Evolutionary conservation across 108 stramenopile genomes (phyloP), one percentile per base, ranked within the genome.

Genomic region (Fragilariopsis cylindrus): DNA sequence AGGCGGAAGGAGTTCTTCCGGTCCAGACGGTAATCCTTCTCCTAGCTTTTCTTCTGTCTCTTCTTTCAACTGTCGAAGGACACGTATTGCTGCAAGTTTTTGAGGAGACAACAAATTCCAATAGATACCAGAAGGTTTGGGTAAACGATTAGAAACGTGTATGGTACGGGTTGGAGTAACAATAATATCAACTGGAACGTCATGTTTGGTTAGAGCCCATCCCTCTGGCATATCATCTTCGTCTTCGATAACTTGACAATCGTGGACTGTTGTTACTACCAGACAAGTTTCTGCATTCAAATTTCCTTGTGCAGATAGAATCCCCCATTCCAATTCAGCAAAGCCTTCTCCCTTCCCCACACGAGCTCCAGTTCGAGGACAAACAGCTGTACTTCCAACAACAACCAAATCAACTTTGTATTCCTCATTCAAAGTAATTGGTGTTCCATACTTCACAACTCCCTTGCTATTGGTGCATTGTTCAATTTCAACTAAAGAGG

Each of bases 271-370:
- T 4, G 89, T 90, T 7, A 90, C 83, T 7, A 90, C 89, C 69
- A 86, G 49, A 41, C 76, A 80, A 8, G 73, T 85, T 1, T 41
- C 39, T 4, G 87, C 76, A 74, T 88, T 85, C 43, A 90, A 63
- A 78, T 90, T 90, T 5, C 87, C 87, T 77, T 85, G 83, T 15
- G 79, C 72, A 4, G 85, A 74, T 30, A 90, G 74, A 62, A 90
- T 90, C 1, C 89, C 89, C 89, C 89, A 90, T 73, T 90, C 89
- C n/a, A 90, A 53, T 71, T 90, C 89, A 18, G 89, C 89, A 70
- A 90, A 90, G 3, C 89, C 89, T 71, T 88, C 89, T 40, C 89
- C 89, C 74, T 90, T 90, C 0, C 89, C 89, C 6, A 90, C 89
- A 15, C 89, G 73, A 45, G 89, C 87, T 44, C 89, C 89, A n/a